A percentile compares a stretch with the other conserved stretches of the same genome.
These are phyloP conservation scores for Pterocarpus santalinus DNA, from an alignment of 306 rosid genomes.

Conservation along the genomic window DNA sequence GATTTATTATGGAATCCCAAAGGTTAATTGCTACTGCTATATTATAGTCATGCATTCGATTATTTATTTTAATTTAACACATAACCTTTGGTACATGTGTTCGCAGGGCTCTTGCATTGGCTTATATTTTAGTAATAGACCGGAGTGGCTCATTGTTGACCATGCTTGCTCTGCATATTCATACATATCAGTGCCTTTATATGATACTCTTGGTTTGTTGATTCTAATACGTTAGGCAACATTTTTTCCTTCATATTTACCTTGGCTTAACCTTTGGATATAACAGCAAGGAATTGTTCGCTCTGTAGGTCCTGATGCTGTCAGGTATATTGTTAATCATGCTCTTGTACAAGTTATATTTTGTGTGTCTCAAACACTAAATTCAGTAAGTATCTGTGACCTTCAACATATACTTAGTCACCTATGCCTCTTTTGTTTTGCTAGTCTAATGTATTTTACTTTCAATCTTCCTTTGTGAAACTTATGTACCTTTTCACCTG, in stretches of 20 bases:
- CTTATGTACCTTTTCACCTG: slow-evolving; percentile 45
- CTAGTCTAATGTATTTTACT: slow-evolving; percentile 15
- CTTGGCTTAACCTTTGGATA: slow-evolving; percentile 36
- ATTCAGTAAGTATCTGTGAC: slow-evolving; percentile 68
- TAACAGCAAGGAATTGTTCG: slow-evolving; percentile 41
- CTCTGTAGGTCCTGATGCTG: slow-evolving; percentile 94
- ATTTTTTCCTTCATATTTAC: slow-evolving; percentile 16
- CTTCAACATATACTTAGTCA: slow-evolving; percentile 20
- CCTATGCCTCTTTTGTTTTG: slow-evolving; percentile 18
- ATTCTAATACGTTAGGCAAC: slow-evolving; percentile 27
- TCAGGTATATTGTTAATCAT: slow-evolving; percentile 82
- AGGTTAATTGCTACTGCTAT: slow-evolving; percentile 61
- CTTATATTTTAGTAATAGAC: slow-evolving; percentile 90
- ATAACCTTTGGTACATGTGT: slow-evolving; percentile 32
- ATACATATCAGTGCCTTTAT: slow-evolving; percentile 90
- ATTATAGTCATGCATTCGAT: slow-evolving; percentile 18
- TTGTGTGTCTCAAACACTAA: slow-evolving; percentile 91
- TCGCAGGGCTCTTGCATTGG: slow-evolving; percentile 84
- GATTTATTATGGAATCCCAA: slow-evolving; percentile 75
- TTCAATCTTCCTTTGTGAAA: slow-evolving; percentile 41
- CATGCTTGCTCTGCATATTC: slow-evolving; percentile 99
- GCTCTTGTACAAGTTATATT: slow-evolving; percentile 87
- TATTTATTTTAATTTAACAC: slow-evolving; percentile 37
- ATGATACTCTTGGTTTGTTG: slow-evolving; percentile 94
- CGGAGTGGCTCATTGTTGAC: slow-evolving; percentile 96